Evolutionary conservation across 2,329 filamentous ascomycete species (phyloP), one percentile per base, ranked within the genome.

Genomic region (Cytospora paraplurivora): DNA sequence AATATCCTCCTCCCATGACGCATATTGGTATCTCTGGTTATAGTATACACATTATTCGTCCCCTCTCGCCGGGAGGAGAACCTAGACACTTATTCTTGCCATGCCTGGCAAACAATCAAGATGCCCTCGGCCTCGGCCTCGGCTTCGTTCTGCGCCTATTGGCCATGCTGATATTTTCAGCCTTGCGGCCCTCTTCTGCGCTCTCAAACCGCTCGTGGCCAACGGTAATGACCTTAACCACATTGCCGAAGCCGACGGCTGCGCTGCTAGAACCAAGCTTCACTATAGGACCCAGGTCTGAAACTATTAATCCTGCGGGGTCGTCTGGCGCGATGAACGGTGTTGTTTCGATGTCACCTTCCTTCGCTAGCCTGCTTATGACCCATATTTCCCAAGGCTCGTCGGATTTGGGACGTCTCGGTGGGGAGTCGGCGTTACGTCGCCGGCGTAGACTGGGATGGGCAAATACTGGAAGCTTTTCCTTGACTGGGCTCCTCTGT

Each of bases 241-340:
- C 80, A 68, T 92, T 90, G 13, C 90, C 91, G 64, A 93, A 86
- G 0, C 84, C 88, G 35, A 93, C 82, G 0, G 86, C 90, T 3
- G 91, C 81, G 57, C 87, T 89, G 53, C 82, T 80, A 55, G 83
- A 81, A 13, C 90, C 90, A 1, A 92, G 76, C 59, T 79, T 78
- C 1, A 81, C 79, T 62, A 89, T 84, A 0, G 90, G 90, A 0
- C 90, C 91, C 1, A 89, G 77, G 53, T 81, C 81, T 2, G 84
- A 84, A 27, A 92, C 85, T 54, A 91, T 85, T 5, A 93, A 78
- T 17, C 19, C 59, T 17, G 55, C 53, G 62, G 86, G 81, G 2
- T 82, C 79, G 4, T 78, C 76, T 50, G 64, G 58, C 66, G 63
- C 51, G 62, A 78, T 76, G 13, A 86, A 76, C 10, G 79, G 78